Evolutionary conservation across 441 rosid species (phyloP).

Genomic region (Theobroma grandiflorum): DNA sequence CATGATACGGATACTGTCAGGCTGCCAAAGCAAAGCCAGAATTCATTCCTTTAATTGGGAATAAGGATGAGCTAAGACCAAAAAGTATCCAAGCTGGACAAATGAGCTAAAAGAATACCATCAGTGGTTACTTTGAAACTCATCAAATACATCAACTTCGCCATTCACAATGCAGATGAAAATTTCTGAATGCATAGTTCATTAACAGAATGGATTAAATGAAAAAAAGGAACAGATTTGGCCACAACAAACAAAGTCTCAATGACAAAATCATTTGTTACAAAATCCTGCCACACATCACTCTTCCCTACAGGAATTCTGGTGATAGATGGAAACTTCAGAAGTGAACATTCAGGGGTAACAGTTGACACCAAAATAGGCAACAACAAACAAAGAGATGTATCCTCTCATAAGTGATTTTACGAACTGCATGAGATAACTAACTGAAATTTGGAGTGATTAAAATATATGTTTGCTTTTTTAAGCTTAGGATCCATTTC

Average conservation of each 20-base stretch:
- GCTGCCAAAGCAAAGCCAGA: constrained; percentile 54
- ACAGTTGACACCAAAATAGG: not conserved
- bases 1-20: constrained; percentile 96
- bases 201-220: not conserved
- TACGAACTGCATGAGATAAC: not conserved
- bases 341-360: not conserved
- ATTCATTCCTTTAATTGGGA: constrained; percentile 10
- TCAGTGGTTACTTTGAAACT: not conserved
- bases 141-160: constrained; percentile 2
- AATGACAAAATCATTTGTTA: not conserved
- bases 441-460: constrained; percentile 3
- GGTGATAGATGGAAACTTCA: not conserved
- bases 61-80: not conserved
- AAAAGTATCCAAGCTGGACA: not conserved
- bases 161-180: not conserved
- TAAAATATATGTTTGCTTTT: not conserved
- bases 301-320: not conserved
- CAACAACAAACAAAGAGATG: not conserved
- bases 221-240: not conserved
- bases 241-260: not conserved
- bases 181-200: not conserved
- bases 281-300: not conserved
- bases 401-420: not conserved
- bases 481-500: not conserved
- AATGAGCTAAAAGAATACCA: constrained; percentile 12